Evolutionary conservation across 805 yeast genomes (phyloP), one percentile per base, ranked within the genome.

Genomic region (Wickerhamomyces rabaulensis): DNA sequence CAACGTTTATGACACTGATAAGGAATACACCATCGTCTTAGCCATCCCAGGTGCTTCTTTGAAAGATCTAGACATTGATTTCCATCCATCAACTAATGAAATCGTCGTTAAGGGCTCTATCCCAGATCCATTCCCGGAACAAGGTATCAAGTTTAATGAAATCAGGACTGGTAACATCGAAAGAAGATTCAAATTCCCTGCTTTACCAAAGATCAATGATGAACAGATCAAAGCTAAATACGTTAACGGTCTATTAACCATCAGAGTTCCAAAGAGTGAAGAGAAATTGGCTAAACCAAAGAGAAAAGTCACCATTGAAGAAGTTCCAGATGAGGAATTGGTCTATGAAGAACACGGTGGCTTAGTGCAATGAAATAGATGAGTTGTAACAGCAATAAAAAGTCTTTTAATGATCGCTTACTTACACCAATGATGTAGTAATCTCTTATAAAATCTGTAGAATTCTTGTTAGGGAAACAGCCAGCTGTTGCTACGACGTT

Each of bases 11-110:
- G 81, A 80, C 49, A 65, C 69, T 42, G 67, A 68, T 1, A 68
- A 68, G 16, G 62, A 65, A 16, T 80, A 79, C 51, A 57, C 69
- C 15, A 71, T 79, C 12, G 75, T 74, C 1, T 58, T 79, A 12
- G 75, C 83, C 4, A 58, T 80, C 22, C 80, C 86, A n/a, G 86
- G 86, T 41, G 81, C 82, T 3, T 66, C 70, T 27, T 73, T 77
- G 20, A 70, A 72, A 37, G 70, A 75, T 16, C 72, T 80, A 51
- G 75, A 74, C 43, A 71, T 80, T 38, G 82, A 80, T 54, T 80
- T 70, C 62, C 85, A 80, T 54, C 81, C 84, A 33, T 68, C 80
- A 1, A 69, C 76, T 12, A 73, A 74, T 52, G 82, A 79, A 50
- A 53, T 80, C 48, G 66, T 75, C 16, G 64, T 80, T 33, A 75